phyloP scores from a whole-genome alignment of 2,329 filamentous ascomycete genomes.

The Verticillium nonalfalfae region DNA sequence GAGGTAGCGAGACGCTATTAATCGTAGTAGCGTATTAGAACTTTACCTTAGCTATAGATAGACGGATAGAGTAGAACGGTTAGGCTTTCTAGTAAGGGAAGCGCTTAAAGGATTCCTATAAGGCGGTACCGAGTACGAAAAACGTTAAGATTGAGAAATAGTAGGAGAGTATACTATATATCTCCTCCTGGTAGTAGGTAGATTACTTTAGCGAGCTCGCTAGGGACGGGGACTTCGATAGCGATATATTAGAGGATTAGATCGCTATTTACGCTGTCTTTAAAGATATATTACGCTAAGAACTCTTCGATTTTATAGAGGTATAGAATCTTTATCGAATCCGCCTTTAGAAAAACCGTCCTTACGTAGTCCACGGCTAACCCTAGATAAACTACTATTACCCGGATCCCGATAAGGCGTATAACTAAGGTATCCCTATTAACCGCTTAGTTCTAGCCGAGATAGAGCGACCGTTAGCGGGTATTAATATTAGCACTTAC shows the following conservation, averaged over 20 bases:
- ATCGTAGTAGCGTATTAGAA: constrained; percentile 1
- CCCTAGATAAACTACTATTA: constrained; percentile 5
- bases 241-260: constrained; percentile 4
- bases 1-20: background rate
- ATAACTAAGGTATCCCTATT: background rate
- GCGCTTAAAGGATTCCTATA: no score
- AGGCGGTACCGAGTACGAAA: no score
- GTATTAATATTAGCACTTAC: no score
- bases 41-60: background rate
- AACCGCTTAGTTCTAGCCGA: no score
- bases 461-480: no score
- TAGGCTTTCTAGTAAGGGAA: no score
- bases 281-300: background rate
- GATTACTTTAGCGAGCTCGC: constrained; percentile 6
- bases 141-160: background rate
- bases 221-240: constrained; percentile 4
- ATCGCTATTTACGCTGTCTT: constrained; percentile 5
- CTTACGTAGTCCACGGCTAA: background rate
- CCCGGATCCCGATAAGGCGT: constrained; percentile 3
- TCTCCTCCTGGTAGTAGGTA: constrained; percentile 1
- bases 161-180: constrained; percentile 1
- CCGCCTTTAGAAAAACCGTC: constrained; percentile 3
- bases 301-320: constrained; percentile 3
- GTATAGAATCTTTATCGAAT: constrained; percentile 2
- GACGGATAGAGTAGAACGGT: no score